Base-by-base conservation (phyloP, 176 grass and related monocot genomes). In the Eragrostis nindensis region DNA sequence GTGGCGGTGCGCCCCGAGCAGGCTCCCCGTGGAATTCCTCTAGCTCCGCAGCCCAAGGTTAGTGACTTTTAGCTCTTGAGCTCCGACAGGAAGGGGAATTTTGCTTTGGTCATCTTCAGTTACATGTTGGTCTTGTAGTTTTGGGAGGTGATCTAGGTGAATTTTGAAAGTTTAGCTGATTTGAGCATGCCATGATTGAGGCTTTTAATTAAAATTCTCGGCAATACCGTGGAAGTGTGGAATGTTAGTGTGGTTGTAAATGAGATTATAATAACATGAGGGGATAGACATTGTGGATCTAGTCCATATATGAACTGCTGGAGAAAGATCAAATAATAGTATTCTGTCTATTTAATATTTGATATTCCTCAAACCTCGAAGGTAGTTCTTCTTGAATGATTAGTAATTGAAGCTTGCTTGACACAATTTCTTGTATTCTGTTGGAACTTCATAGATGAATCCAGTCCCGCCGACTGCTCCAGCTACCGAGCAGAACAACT, bases 11-110 rank as follows among this genome's bases (percentile, higher is more conserved):
- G 72, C 6, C 73, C 77, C 4, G 84, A 83, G 16, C 70, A 80
- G 8, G 84, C 82, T 68, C 86, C 77, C 11, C 82, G 73, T 60
- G 85, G 82, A 39, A 73, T 91, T 43, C 85, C 73, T 8, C 84
- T 81, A 47, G 61, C 66, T 43, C 44, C 78, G 21, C 89, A 78
- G 25, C 77, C 77, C 82, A 91, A 91, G 89, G 89, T 91, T 50
- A 59, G 64, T 87, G 14, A 18, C 41, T 62, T 69, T 71, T 65
- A 6, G 40, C 59, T 66, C 6, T 63, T 19, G 25, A 10, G 12
- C 5, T 70, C 46, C 43, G 13, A 50, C 48, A 45, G 36, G 62
- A 62, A 38, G 75, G 46, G 32, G 76, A 75, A 47, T 70, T 69
- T 19, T 27, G 24, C 12, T 53, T 63, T 41, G 25, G 39, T 47